Percentiles rank a stretch among this genome's conserved stretches.
phyloP scores from a whole-genome alignment of 805 yeast genomes.

The Hemisphaericaspora nanyangensis region DNA sequence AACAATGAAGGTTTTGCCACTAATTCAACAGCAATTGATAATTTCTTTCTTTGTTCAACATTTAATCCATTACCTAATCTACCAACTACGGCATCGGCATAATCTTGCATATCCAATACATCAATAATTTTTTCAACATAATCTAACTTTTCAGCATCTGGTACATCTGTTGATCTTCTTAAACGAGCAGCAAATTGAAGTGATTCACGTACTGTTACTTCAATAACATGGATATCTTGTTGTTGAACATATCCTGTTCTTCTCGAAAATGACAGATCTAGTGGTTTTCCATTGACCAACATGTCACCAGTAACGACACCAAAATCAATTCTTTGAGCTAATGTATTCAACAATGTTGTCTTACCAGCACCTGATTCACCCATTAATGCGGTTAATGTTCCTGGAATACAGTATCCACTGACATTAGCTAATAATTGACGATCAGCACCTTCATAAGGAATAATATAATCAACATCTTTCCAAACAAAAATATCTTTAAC shows the following conservation, averaged over 20 bases:
- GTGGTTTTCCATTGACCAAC: conserved; percentile 51
- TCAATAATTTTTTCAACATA: conserved; percentile 16
- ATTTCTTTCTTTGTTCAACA: conserved; percentile 18
- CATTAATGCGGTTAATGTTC: conserved; percentile 56
- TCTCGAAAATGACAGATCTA: conserved; percentile 49
- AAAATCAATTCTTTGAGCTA: conserved; percentile 50
- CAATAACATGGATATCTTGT: conserved; percentile 18
- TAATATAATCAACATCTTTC: conserved; percentile 57
- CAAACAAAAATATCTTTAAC: conserved; percentile 54
- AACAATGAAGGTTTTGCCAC: conserved; percentile 28
- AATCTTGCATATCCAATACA: conserved; percentile 15
- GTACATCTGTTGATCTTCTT: conserved; percentile 50
- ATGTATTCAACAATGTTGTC: conserved; percentile 51
- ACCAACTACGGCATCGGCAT: conserved; percentile 17
- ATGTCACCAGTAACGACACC: conserved; percentile 59
- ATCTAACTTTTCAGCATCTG: conserved; percentile 12
- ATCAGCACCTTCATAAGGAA: conserved; percentile 43
- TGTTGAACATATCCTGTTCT: conserved; percentile 20
- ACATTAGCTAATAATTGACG: conserved; percentile 35
- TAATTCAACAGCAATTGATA: conserved; percentile 17
- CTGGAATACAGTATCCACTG: conserved; percentile 41
- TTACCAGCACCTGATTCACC: conserved; percentile 67
- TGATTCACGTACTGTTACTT: conserved; percentile 17
- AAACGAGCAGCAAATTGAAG: conserved; percentile 17
- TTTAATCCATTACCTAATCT: conserved; percentile 14